phyloP scores from a whole-genome alignment of 108 stramenopile genomes.

The Mediolabrus comicus region DNA sequence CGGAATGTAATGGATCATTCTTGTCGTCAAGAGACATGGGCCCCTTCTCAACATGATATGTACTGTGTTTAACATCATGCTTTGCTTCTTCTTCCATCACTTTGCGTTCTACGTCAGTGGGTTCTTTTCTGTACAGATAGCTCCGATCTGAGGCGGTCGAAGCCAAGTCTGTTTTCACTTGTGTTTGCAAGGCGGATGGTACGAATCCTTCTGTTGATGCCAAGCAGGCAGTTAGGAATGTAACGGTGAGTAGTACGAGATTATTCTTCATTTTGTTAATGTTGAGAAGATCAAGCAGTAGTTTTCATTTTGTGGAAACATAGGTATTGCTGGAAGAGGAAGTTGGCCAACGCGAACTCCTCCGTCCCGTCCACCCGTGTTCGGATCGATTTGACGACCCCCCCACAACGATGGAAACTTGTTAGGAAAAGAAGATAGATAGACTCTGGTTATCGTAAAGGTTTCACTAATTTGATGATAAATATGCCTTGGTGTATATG shows the following conservation, averaged over 20 bases:
- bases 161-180: neutral
- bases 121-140: conserved; percentile 30
- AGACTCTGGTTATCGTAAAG: too few species aligned
- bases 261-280: neutral
- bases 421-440: too few species aligned
- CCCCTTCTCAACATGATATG: conserved; percentile 27
- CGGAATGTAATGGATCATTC: conserved; percentile 19
- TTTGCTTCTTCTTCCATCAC: conserved; percentile 28
- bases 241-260: neutral
- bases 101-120: conserved; percentile 16
- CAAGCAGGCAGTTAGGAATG: neutral
- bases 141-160: neutral
- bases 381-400: too few species aligned
- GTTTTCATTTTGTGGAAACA: too few species aligned
- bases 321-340: too few species aligned
- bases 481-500: too few species aligned
- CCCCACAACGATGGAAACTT: too few species aligned
- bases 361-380: too few species aligned
- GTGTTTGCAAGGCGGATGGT: neutral
- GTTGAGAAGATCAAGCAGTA: too few species aligned
- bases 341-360: too few species aligned
- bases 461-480: too few species aligned
- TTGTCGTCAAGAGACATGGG: conserved; percentile 9
- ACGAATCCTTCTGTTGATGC: neutral
- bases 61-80: conserved; percentile 22